phyloP scores from a whole-genome alignment of 352 stramenopile species.

The Elongisporangium prolatum region DNA sequence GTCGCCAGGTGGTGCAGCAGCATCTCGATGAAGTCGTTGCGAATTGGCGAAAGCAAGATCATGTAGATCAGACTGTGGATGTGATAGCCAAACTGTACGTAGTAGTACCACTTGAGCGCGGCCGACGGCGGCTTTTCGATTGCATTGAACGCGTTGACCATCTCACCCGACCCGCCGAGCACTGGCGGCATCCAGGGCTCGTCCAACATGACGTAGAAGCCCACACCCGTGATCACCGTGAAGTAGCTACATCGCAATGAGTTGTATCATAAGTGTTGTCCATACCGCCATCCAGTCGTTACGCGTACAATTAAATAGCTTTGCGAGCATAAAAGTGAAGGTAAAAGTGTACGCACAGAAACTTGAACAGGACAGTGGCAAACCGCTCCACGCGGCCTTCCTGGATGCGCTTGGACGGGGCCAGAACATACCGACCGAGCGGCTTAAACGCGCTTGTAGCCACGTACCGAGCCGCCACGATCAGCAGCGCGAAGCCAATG shows the following conservation, averaged over 20 bases:
- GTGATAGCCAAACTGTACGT: slow-evolving; percentile 57
- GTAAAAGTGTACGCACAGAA: slow-evolving; percentile 29
- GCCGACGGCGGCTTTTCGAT: slow-evolving; percentile 26
- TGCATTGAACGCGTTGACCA: slow-evolving; percentile 22
- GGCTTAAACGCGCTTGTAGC: slow-evolving; percentile 31
- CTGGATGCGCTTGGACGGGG: slow-evolving; percentile 42
- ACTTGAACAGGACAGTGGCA: slow-evolving; percentile 67
- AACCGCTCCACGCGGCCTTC: slow-evolving; percentile 62
- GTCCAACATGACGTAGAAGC: slow-evolving; percentile 34
- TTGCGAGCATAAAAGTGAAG: slow-evolving; percentile 3
- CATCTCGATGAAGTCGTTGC: slow-evolving; percentile 62
- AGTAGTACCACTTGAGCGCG: slow-evolving; percentile 39
- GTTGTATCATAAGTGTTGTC: neutral
- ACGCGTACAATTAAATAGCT: neutral
- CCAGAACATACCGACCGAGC: slow-evolving; percentile 37
- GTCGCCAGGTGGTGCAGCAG: slow-evolving; percentile 48
- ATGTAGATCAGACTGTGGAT: slow-evolving; percentile 49
- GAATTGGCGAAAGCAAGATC: slow-evolving; percentile 47
- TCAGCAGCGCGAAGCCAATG: slow-evolving; percentile 20
- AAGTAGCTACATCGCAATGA: slow-evolving; percentile 34
- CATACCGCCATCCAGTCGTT: neutral
- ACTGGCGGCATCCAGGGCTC: slow-evolving; percentile 38
- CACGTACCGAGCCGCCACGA: slow-evolving; percentile 40
- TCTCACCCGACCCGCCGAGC: slow-evolving; percentile 30
- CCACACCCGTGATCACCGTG: slow-evolving; percentile 31